Percentiles rank a stretch among this genome's conserved stretches.
phyloP scores from a whole-genome alignment of 2,329 filamentous ascomycete species.

The Scortechinia acanthostroma region DNA sequence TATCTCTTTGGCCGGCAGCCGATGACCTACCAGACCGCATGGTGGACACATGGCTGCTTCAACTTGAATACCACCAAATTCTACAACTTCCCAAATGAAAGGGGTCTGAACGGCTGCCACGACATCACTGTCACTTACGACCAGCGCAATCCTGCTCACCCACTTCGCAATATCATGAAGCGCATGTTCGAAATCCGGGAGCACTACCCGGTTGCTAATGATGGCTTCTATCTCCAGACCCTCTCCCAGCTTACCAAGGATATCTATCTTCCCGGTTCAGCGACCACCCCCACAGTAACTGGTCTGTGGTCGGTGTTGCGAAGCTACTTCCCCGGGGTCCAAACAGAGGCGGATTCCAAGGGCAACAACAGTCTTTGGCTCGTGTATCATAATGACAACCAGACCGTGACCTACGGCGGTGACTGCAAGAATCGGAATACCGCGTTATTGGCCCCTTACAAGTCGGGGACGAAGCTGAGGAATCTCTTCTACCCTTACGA shows the following conservation, averaged over 20 bases:
- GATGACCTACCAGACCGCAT: constrained; percentile 51
- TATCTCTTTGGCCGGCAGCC: constrained; percentile 57
- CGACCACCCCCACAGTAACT: constrained; percentile 36
- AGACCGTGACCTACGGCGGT: constrained; percentile 39
- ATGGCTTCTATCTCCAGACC: constrained; percentile 45
- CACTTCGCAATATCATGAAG: constrained; percentile 50
- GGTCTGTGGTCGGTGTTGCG: constrained; percentile 47
- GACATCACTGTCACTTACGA: constrained; percentile 47
- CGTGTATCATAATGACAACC: constrained; percentile 33
- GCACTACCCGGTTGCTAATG: constrained; percentile 46
- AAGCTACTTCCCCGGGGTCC: constrained; percentile 33
- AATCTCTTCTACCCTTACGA: constrained; percentile 56
- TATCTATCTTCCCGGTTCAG: constrained; percentile 37
- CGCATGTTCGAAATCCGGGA: constrained; percentile 51
- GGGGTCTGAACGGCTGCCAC: constrained; percentile 39
- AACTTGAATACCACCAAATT: constrained; percentile 43
- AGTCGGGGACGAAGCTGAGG: constrained; percentile 41
- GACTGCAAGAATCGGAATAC: constrained; percentile 37
- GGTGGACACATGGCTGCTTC: constrained; percentile 59
- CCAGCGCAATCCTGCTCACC: constrained; percentile 53
- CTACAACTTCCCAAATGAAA: constrained; percentile 42
- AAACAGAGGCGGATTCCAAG: constrained; percentile 38
- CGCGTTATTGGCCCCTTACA: constrained; percentile 43
- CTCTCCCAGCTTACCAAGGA: constrained; percentile 44
- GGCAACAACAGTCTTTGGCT: constrained; percentile 32